Base-by-base conservation (phyloP, 495 filamentous ascomycete species). In the Darksidea phi region DNA sequence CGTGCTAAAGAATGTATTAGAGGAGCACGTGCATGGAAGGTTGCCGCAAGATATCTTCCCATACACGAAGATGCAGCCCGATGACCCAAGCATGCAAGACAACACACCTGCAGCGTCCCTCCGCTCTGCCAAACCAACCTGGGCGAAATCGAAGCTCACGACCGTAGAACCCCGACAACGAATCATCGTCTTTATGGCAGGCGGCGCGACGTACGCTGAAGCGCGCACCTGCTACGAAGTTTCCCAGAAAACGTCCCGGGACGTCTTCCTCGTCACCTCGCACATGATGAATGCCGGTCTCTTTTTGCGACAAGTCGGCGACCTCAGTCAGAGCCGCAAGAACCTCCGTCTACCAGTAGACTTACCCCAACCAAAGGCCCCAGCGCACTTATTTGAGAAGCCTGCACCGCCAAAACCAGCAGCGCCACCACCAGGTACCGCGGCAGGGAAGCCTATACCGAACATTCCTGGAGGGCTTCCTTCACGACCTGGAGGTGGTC, bases 171-270 rank as follows among this genome's bases (percentile, higher is more conserved):
- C 89, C 52, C 83, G 86, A 46, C 94, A 98, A 73, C 86, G 94
- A 42, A 84, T 97, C 46, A 88, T 98, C 59, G 87, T 97, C 47
- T 97, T 97, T 72, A 88, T 97, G 84, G 93, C 94, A 18, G 94
- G 95, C 36, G 94, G 94, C 41, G 95, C 95, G 6, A 98, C 92
- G 2, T 94, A 92, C 72, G 87, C 88, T 0, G 94, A 98, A 75
- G 77, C 88, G 6, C 84, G 95, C 51, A 80, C 87, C 18, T 97
- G 94, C 75, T 97, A 97, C 67, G 92, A 98, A 63, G 72, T 93
- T 45, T 87, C 89, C 8, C 80, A 87, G 58, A 67, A 81, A 48
- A 82, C 79, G 59, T 82, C 80, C 55, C 84, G 87, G 42, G 94
- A 97, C 64, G 79, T 96, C n/a, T 92, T 91, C 74, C 81, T 98